These are phyloP conservation scores for Craspedostauros australis DNA, from an alignment of 108 stramenopile species.

Conservation along the genomic window DNA sequence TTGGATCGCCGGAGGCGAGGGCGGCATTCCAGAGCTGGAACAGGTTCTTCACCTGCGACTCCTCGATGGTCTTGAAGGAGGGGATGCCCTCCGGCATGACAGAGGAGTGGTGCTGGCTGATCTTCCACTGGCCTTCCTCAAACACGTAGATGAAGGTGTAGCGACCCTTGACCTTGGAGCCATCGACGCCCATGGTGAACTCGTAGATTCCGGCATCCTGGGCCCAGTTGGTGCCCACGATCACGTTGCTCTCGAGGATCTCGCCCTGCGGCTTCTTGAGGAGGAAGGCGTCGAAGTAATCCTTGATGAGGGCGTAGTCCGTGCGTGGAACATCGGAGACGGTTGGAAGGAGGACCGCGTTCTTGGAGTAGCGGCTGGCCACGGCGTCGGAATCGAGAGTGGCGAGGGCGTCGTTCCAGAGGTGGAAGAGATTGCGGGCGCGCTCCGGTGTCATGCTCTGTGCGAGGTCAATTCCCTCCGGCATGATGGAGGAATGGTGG, in stretches of 20 bases:
- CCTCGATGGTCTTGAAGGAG: too few relatives aligned
- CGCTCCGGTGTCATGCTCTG: constrained; percentile 23
- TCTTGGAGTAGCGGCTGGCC: constrained; percentile 42
- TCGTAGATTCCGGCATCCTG: constrained; percentile 38
- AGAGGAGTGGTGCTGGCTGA: constrained; percentile 57
- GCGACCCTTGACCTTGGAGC: constrained; percentile 33
- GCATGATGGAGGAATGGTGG: constrained; percentile 65
- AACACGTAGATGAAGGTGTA: constrained; percentile 32
- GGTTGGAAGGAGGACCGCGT: constrained; percentile 41
- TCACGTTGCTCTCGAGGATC: constrained; percentile 14
- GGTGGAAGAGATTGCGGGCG: constrained; percentile 33
- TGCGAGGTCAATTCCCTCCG: constrained; percentile 32
- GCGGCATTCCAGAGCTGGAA: background rate
- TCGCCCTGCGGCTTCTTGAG: constrained; percentile 4
- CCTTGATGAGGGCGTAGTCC: background rate
- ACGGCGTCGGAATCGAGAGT: constrained; percentile 41
- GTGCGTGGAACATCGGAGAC: constrained; percentile 20
- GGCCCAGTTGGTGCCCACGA: constrained; percentile 18
- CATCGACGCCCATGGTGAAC: constrained; percentile 48
- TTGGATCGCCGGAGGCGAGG: background rate
- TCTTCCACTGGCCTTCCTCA: constrained; percentile 40
- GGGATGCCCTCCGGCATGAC: constrained; percentile 29
- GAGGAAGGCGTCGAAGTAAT: constrained; percentile 18
- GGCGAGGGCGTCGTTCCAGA: constrained; percentile 50
- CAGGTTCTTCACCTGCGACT: too few relatives aligned